Evolutionary conservation across 768 basidiomycete genomes (phyloP).

Genomic region (Amanita rimosa): DNA sequence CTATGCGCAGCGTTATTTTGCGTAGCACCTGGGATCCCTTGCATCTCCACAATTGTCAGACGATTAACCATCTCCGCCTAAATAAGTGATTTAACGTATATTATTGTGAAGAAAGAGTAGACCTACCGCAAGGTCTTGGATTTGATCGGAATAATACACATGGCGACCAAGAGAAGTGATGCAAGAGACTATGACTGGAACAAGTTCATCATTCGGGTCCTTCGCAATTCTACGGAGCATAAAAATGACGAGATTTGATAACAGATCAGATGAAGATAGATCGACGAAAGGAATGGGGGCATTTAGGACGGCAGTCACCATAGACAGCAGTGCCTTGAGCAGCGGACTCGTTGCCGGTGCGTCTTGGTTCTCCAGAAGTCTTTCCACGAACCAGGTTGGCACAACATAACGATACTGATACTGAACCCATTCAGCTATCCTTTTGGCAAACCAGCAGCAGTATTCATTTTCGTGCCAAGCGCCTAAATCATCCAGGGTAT

Average conservation of each 20-base stretch:
- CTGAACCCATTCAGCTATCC: slow-evolving; percentile 77
- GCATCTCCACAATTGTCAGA: slow-evolving; percentile 58
- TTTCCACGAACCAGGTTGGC: slow-evolving; percentile 76
- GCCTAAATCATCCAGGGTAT: slow-evolving; percentile 46
- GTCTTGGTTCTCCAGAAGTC: slow-evolving; percentile 55
- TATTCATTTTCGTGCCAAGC: slow-evolving; percentile 62
- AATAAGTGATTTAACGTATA: not conserved
- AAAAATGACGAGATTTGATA: slow-evolving; percentile 66
- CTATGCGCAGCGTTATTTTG: slow-evolving; percentile 20
- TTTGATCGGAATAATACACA: slow-evolving; percentile 93
- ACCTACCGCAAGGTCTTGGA: slow-evolving; percentile 73
- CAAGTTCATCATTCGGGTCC: slow-evolving; percentile 49
- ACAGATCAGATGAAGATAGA: slow-evolving; percentile 81
- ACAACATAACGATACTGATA: slow-evolving; percentile 91
- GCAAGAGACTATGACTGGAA: slow-evolving; percentile 61
- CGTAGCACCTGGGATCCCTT: slow-evolving; percentile 36
- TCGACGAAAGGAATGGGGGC: slow-evolving; percentile 79
- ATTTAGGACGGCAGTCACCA: slow-evolving; percentile 78
- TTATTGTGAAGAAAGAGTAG: not conserved
- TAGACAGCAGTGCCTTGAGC: slow-evolving; percentile 55
- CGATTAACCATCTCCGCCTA: slow-evolving; percentile 70
- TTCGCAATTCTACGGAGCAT: slow-evolving; percentile 60
- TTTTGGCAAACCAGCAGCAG: slow-evolving; percentile 75
- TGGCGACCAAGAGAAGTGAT: slow-evolving; percentile 81
- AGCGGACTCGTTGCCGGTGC: slow-evolving; percentile 30